phyloP scores from a whole-genome alignment of 768 basidiomycete species.

The Trametes maxima region DNA sequence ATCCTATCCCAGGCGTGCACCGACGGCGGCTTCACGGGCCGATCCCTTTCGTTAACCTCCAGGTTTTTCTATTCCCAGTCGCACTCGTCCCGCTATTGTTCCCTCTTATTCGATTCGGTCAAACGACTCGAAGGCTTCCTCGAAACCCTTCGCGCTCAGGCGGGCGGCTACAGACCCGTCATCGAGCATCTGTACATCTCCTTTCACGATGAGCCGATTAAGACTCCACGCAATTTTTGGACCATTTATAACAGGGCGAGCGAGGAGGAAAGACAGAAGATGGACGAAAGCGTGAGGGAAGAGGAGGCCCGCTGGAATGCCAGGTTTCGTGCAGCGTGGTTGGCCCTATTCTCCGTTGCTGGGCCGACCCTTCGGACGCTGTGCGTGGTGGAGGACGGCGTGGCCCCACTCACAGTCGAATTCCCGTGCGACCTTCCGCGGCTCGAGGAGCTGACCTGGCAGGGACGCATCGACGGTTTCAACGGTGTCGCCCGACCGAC shows the following conservation, averaged over 20 bases:
- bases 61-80: too few species aligned
- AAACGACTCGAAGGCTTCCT: too few species aligned
- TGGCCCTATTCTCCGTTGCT: not conserved
- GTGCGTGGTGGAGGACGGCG: not conserved
- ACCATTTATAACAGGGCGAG: not conserved
- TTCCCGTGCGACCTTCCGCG: not conserved
- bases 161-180: not conserved
- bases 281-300: not conserved
- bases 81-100: too few species aligned
- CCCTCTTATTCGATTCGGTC: too few species aligned
- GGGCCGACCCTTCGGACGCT: slow-evolving; percentile 1
- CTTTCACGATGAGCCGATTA: not conserved
- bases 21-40: too few species aligned
- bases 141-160: not conserved
- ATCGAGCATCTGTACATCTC: slow-evolving; percentile 4
- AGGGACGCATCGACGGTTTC: not conserved
- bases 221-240: not conserved
- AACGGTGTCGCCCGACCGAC: not conserved
- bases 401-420: not conserved
- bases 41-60: too few species aligned
- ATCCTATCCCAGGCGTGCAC: too few species aligned
- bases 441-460: not conserved
- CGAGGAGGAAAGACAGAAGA: not conserved
- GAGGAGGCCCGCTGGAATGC: not conserved
- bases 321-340: not conserved